Evolutionary conservation across 2,329 filamentous ascomycete species (phyloP).

Genomic region (Karstenula rhodostoma): DNA sequence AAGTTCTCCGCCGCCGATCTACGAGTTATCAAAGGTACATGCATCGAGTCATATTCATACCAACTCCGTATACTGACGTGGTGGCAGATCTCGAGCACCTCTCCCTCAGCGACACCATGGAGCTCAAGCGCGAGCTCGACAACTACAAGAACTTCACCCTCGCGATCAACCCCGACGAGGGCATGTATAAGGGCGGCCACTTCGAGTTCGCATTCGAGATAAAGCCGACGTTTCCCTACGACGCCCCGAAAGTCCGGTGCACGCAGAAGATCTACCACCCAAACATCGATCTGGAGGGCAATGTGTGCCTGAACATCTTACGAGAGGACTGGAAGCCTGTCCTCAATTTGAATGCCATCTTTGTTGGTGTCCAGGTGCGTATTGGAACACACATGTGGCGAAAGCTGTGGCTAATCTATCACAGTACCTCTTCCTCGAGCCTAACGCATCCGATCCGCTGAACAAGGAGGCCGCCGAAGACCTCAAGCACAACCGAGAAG

Average conservation of each 20-base stretch:
- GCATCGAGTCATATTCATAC: no score
- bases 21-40: constrained; percentile 89
- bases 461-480: constrained; percentile 99
- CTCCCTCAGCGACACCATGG: constrained; percentile 80
- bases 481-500: constrained; percentile 82
- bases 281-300: constrained; percentile 97
- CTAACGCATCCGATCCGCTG: constrained; percentile 94
- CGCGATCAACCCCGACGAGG: constrained; percentile 84
- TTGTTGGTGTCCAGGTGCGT: constrained; percentile 86
- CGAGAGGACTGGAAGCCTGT: constrained; percentile 99
- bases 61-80: constrained; percentile 19
- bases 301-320: constrained; percentile 97
- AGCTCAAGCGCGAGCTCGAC: constrained; percentile 36
- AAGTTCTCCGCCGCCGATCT: constrained; percentile 97
- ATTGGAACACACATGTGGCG: neutral
- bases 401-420: constrained; percentile 20
- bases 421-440: constrained; percentile 96
- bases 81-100: constrained; percentile 79
- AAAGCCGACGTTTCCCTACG: constrained; percentile 94
- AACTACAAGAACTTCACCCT: constrained; percentile 69
- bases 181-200: constrained; percentile 84
- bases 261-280: constrained; percentile 99
- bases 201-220: constrained; percentile 94
- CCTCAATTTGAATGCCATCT: constrained; percentile 93
- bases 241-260: constrained; percentile 96